Percentiles rank a stretch among this genome's conserved stretches.
These are phyloP conservation scores for Digitaria exilis DNA, from an alignment of 202 grass and related monocot genomes.

Conservation along the genomic window DNA sequence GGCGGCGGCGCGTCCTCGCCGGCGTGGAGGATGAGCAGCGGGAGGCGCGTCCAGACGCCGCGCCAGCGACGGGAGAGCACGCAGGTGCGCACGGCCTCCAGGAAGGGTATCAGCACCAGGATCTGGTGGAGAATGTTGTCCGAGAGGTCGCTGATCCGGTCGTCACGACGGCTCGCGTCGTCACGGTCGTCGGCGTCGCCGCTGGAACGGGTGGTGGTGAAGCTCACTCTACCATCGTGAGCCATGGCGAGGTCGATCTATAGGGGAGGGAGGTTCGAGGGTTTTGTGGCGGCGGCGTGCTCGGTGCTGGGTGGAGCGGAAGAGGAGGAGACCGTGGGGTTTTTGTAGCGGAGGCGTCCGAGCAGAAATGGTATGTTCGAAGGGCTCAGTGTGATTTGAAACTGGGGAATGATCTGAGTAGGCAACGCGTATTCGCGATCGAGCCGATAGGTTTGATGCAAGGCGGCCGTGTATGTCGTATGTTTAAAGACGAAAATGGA, in stretches of 20 bases:
- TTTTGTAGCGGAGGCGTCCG: neutral
- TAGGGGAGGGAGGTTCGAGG: neutral
- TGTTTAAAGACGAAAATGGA: too few relatives aligned
- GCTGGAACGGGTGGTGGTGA: neutral
- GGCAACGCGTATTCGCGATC: neutral
- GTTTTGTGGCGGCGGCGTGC: neutral
- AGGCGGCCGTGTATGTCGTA: neutral
- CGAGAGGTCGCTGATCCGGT: conserved; percentile 37
- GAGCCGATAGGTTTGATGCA: neutral
- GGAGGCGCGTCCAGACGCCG: conserved; percentile 17
- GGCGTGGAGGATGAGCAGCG: neutral
- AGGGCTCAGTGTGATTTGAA: neutral
- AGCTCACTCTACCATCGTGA: neutral
- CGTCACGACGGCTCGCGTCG: too few relatives aligned
- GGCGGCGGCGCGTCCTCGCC: neutral
- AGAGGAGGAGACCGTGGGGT: neutral
- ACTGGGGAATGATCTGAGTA: neutral
- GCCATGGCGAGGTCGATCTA: too few relatives aligned
- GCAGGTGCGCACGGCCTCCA: conserved; percentile 37
- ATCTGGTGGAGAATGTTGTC: conserved; percentile 32
- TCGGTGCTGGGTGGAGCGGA: neutral
- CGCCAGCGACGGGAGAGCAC: conserved; percentile 38
- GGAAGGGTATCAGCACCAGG: conserved; percentile 28
- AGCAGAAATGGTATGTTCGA: neutral
- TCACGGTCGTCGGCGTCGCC: neutral